Evolutionary conservation across 2,329 filamentous ascomycete genomes (phyloP).

Genomic region (Epichloe festucae): DNA sequence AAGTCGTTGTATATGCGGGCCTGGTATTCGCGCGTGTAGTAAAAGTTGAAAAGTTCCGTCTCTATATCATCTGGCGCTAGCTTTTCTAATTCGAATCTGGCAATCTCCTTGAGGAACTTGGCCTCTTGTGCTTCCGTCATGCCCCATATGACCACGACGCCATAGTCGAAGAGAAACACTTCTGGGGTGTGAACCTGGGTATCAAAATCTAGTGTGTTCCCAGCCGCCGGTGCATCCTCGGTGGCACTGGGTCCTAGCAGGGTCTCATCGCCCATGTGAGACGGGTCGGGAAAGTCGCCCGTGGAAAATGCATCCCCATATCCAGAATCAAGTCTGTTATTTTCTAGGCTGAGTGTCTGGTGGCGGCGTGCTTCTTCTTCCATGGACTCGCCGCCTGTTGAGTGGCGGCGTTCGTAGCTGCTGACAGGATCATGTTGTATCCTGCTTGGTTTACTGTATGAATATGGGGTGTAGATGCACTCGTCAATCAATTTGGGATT

Average conservation of each 20-base stretch:
- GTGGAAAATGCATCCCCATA: constrained; percentile 17
- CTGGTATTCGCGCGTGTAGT: constrained; percentile 96
- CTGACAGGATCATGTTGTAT: constrained; percentile 25
- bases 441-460: constrained; percentile 44
- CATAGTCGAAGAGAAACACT: constrained; percentile 93
- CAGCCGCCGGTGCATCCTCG: constrained; percentile 26
- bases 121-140: constrained; percentile 87
- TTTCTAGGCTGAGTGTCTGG: constrained; percentile 48
- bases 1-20: constrained; percentile 99
- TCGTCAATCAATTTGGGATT: constrained; percentile 92
- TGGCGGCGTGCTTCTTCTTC: constrained; percentile 25
- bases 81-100: constrained; percentile 89
- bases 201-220: constrained; percentile 59
- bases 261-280: constrained; percentile 17
- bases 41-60: constrained; percentile 97
- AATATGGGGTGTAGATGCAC: constrained; percentile 92
- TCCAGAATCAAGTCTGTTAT: constrained; percentile 20
- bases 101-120: constrained; percentile 82
- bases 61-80: constrained; percentile 80
- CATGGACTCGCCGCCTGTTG: constrained; percentile 53
- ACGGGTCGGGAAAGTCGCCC: constrained; percentile 14
- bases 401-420: constrained; percentile 55
- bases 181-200: constrained; percentile 84
- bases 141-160: constrained; percentile 95
- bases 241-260: constrained; percentile 22